A percentile compares a stretch with the other conserved stretches of the same genome.
Evolutionary conservation across 2,329 filamentous ascomycete genomes (phyloP).

Genomic region (Talaromyces atroroseus): DNA sequence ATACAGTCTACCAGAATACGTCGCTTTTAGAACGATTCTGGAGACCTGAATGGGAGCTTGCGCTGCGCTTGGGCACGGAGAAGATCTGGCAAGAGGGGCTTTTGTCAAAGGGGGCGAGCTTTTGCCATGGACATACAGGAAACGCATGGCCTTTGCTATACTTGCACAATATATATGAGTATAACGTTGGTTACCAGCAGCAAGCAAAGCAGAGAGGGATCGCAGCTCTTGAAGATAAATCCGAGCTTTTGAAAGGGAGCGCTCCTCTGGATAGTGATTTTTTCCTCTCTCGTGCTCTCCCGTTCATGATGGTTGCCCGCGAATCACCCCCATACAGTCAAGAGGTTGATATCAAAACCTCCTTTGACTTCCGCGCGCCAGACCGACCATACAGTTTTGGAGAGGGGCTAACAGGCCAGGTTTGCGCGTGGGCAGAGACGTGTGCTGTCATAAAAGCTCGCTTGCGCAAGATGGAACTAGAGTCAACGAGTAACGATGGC

Average conservation of each 20-base stretch:
- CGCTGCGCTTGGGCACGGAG: constrained; percentile 27
- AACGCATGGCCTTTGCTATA: constrained; percentile 37
- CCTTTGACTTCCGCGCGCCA: constrained; percentile 33
- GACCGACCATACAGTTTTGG: constrained; percentile 36
- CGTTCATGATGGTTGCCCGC: constrained; percentile 33
- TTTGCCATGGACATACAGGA: constrained; percentile 39
- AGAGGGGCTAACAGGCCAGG: constrained; percentile 36
- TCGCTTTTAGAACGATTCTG: constrained; percentile 25
- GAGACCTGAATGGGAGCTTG: constrained; percentile 35
- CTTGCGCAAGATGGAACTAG: constrained; percentile 29
- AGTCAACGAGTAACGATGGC: constrained; percentile 8
- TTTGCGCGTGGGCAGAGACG: constrained; percentile 39
- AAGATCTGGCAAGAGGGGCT: constrained; percentile 39
- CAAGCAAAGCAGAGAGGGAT: constrained; percentile 3
- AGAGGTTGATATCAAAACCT: constrained; percentile 12
- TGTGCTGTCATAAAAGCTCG: constrained; percentile 30
- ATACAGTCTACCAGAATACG: constrained; percentile 25
- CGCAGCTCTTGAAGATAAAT: constrained; percentile 17
- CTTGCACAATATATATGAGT: constrained; percentile 33
- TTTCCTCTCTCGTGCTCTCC: constrained; percentile 34
- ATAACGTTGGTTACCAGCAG: constrained; percentile 16
- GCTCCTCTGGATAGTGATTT: constrained; percentile 26
- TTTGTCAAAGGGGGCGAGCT: constrained; percentile 36
- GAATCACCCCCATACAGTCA: constrained; percentile 33
- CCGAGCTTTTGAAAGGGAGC: constrained; percentile 20